Base-by-base conservation (phyloP, 1,284 basidiomycete species). In the Apiotrichum akiyoshidainum region DNA sequence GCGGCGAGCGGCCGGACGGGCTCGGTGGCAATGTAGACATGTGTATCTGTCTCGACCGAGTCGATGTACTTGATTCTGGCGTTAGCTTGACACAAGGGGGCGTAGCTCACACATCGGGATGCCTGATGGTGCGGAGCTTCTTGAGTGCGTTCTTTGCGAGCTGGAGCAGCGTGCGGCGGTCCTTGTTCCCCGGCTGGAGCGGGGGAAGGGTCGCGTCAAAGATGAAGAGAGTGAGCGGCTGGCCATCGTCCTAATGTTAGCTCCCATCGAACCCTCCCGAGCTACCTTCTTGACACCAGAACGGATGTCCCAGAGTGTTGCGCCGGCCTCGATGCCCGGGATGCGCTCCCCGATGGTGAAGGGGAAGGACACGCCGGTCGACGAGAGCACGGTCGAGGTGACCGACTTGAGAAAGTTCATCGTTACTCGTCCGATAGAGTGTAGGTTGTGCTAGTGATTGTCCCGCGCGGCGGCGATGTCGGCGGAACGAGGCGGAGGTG, bases 21-120 rank as follows among this genome's bases (percentile, higher is more conserved):
- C 78, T 99, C 96, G 0, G 95, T 97, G 80, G 96, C 90, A 67
- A 99, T 91, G 77, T 92, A 90, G 44, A 99, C 85, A 1, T 85
- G 84, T 0, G 85, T 85, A 49, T 95, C 92, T 2, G 91, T 89
- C 73, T 97, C 94, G 8, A 91, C 86, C 1, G 85, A 90, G 66
- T 96, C 94, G 79, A 99, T 86, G 76, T 96, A 95, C 73, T 90
- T 94, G 68, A 99, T 85, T 4, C 77, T 79, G 37, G 1, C 26
- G 37, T 54, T 31, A 56, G 57, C 21, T 11, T 16, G 31, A 7
- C n/a, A 11, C 5, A 37, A 8, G n/a, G 9, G 37, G 12, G 6
- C 2, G 3, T 7, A 31, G 61, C 75, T 56, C 49, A 79, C 76
- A 99, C 86, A 75, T 98, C 90, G 0, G 96, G 96, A 80, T 99